Percentiles rank a stretch among this genome's conserved stretches.
phyloP scores from a whole-genome alignment of 345 rosid species.

The Populus davidiana region DNA sequence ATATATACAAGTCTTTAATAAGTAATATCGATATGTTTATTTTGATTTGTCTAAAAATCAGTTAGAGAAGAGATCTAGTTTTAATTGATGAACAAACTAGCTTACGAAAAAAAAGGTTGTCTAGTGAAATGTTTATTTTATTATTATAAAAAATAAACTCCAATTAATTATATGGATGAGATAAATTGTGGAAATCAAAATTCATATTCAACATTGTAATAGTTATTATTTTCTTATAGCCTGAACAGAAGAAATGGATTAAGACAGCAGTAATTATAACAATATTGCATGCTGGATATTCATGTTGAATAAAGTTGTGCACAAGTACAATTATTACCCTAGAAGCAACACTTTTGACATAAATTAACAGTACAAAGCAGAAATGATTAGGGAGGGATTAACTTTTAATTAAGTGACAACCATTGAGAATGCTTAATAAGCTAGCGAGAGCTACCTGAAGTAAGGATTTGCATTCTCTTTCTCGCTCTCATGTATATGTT shows the following conservation, averaged over 20 bases:
- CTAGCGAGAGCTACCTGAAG: neutral
- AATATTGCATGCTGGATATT: slow-evolving; percentile 6
- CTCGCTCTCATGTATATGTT: too few species aligned
- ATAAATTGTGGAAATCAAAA: neutral
- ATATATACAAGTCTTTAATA: too few species aligned
- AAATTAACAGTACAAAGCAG: neutral
- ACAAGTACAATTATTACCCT: neutral
- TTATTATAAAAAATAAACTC: too few species aligned
- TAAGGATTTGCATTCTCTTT: neutral
- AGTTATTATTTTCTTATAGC: neutral
- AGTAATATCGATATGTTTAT: too few species aligned
- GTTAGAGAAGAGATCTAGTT: too few species aligned
- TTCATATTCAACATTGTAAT: neutral
- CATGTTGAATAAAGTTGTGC: slow-evolving; percentile 20
- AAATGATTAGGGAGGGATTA: slow-evolving; percentile 18
- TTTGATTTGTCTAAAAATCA: too few species aligned
- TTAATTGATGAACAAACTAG: too few species aligned
- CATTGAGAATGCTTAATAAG: slow-evolving; percentile 8
- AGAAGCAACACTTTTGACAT: neutral
- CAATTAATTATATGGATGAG: neutral
- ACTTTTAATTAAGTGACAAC: slow-evolving; percentile 2
- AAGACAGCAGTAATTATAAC: slow-evolving; percentile 18
- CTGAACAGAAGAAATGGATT: slow-evolving; percentile 2
- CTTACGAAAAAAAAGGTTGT: too few species aligned
- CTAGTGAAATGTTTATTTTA: too few species aligned